Evolutionary conservation across 116 monocot genomes (phyloP).

Genomic region (Cymodocea nodosa): DNA sequence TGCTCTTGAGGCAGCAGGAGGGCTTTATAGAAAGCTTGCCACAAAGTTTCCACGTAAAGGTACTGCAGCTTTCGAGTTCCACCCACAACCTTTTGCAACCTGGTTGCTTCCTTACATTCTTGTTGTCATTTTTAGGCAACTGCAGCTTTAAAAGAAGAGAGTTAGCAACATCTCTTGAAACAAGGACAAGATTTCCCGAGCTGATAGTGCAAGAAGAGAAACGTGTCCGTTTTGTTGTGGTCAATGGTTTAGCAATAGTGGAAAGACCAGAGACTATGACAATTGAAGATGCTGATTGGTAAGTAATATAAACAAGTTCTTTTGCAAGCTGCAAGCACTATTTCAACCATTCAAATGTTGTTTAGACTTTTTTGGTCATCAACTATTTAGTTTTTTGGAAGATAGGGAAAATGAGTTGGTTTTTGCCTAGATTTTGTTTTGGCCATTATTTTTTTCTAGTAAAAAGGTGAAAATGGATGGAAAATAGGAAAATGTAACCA

Average conservation of each 20-base stretch:
- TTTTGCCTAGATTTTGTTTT: too few species aligned
- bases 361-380: too few species aligned
- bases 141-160: constrained; percentile 91
- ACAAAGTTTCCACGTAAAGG: constrained; percentile 83
- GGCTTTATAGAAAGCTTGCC: constrained; percentile 78
- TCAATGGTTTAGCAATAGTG: constrained; percentile 72
- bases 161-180: constrained; percentile 88
- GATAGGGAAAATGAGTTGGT: too few species aligned
- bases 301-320: background rate
- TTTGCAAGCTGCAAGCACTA: background rate
- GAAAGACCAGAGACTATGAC: constrained; percentile 61
- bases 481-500: too few species aligned
- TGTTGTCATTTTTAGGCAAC: constrained; percentile 26
- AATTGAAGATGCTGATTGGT: constrained; percentile 80
- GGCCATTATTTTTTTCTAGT: too few species aligned
- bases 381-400: too few species aligned
- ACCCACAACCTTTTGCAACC: background rate
- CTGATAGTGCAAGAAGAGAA: constrained; percentile 87
- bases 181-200: constrained; percentile 84
- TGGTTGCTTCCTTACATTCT: background rate
- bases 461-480: too few species aligned
- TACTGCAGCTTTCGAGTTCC: constrained; percentile 5
- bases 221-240: constrained; percentile 90
- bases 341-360: too few species aligned
- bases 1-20: constrained; percentile 95